phyloP scores from a whole-genome alignment of 2,329 filamentous ascomycete species.

The Aureobasidium sp. region DNA sequence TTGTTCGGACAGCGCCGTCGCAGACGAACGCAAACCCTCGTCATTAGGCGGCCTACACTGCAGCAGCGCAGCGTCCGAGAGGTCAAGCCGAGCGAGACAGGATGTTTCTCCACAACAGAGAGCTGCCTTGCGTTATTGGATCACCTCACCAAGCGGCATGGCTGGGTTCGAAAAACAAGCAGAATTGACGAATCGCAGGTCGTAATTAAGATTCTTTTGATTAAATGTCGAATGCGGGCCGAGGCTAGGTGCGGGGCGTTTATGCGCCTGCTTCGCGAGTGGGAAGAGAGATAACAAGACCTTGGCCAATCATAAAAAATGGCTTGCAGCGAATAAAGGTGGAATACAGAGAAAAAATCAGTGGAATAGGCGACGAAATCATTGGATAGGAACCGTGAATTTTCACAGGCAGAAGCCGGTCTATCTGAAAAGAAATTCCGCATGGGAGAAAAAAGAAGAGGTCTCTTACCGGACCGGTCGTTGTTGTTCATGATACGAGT shows the following conservation, averaged over 20 bases:
- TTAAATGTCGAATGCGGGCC: conserved; percentile 8
- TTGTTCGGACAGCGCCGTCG: conserved; percentile 6
- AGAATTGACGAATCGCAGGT: conserved; percentile 10
- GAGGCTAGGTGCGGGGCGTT: conserved; percentile 11
- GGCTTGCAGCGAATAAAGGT: background rate
- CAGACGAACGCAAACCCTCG: conserved; percentile 9
- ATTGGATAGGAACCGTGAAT: background rate
- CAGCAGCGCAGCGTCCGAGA: background rate
- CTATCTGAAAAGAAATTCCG: conserved; percentile 5
- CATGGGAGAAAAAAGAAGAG: background rate
- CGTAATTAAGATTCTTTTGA: background rate
- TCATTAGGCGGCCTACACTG: conserved; percentile 7
- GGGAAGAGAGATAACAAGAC: conserved; percentile 1
- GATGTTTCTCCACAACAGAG: conserved; percentile 1
- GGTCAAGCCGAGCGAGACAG: conserved; percentile 7
- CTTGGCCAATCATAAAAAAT: conserved; percentile 9
- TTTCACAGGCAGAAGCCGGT: conserved; percentile 6
- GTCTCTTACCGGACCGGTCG: conserved; percentile 12
- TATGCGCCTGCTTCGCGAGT: conserved; percentile 7
- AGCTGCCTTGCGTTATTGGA: conserved; percentile 10
- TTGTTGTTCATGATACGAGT: conserved; percentile 14
- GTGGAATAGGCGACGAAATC: background rate
- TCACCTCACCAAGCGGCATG: background rate
- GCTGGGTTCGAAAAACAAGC: background rate
- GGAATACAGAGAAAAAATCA: background rate